Evolutionary conservation across 495 filamentous ascomycete genomes (phyloP).

Genomic region (Margaritispora aquatica): DNA sequence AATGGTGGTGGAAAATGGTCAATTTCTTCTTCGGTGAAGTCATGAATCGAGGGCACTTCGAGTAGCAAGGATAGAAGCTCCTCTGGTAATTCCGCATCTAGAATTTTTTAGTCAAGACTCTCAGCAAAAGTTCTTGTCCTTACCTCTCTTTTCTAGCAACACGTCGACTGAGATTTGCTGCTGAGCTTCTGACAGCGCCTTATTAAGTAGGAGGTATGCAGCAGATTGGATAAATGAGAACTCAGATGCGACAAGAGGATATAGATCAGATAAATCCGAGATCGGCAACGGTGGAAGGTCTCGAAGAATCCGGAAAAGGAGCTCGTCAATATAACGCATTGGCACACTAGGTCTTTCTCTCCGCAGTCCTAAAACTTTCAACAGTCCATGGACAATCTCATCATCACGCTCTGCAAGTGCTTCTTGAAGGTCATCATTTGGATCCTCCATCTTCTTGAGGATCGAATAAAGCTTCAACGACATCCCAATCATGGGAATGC

Average conservation of each 20-base stretch:
- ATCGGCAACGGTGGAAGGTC: conserved; percentile 49
- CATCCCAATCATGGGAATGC: conserved; percentile 56
- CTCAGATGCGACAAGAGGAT: conserved; percentile 66
- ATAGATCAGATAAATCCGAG: conserved; percentile 54
- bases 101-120: conserved; percentile 28
- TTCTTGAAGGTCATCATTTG: conserved; percentile 84
- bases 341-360: conserved; percentile 31
- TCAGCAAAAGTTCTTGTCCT: conserved; percentile 1
- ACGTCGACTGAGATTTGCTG: conserved; percentile 80
- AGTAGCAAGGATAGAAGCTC: conserved; percentile 65
- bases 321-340: conserved; percentile 54
- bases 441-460: conserved; percentile 33
- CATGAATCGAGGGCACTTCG: conserved; percentile 39
- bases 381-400: conserved; percentile 46
- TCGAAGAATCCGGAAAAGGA: conserved; percentile 57
- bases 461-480: conserved; percentile 61
- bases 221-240: conserved; percentile 70
- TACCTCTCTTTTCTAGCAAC: conserved; percentile 63
- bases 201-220: conserved; percentile 76
- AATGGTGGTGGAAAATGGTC: conserved; percentile 45
- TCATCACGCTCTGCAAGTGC: conserved; percentile 49
- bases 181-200: conserved; percentile 66
- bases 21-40: conserved; percentile 38
- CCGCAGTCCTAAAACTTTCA: conserved; percentile 51
- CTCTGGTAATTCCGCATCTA: conserved; percentile 52